Evolutionary conservation across 2,329 filamentous ascomycete genomes (phyloP).

Genomic region (Neonectria sp.): DNA sequence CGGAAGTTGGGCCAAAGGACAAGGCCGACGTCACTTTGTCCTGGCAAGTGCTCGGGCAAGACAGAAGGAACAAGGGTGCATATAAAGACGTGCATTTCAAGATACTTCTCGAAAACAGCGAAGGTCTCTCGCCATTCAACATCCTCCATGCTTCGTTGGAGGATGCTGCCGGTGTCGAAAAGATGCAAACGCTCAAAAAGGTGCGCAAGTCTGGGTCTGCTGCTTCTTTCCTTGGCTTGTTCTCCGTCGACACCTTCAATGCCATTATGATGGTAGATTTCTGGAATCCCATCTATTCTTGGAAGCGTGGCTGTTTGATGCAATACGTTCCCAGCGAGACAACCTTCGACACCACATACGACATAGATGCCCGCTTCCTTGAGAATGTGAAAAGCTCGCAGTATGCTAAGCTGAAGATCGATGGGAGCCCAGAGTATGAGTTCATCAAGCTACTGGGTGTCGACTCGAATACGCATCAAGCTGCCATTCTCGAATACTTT

Average conservation of each 20-base stretch:
- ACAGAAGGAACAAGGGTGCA: no score
- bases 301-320: slow-evolving; percentile 19
- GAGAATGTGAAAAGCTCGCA: slow-evolving; percentile 6
- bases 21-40: no score
- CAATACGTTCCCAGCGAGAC: slow-evolving; percentile 14
- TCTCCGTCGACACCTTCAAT: not conserved
- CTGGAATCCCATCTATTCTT: slow-evolving; percentile 26
- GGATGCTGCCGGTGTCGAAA: slow-evolving; percentile 15
- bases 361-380: slow-evolving; percentile 2
- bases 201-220: not conserved
- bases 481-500: not conserved
- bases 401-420: not conserved
- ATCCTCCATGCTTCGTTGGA: slow-evolving; percentile 17
- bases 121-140: slow-evolving; percentile 12
- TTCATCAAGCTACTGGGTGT: not conserved
- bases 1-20: no score
- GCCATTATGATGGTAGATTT: slow-evolving; percentile 26
- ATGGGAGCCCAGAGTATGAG: slow-evolving; percentile 8
- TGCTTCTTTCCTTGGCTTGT: not conserved
- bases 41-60: no score
- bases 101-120: not conserved
- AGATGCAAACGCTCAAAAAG: slow-evolving; percentile 15
- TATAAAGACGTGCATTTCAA: not conserved
- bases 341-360: not conserved
- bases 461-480: not conserved